Base-by-base conservation (phyloP, 2,329 filamentous ascomycete genomes). In the Cyclaneusma minus region DNA sequence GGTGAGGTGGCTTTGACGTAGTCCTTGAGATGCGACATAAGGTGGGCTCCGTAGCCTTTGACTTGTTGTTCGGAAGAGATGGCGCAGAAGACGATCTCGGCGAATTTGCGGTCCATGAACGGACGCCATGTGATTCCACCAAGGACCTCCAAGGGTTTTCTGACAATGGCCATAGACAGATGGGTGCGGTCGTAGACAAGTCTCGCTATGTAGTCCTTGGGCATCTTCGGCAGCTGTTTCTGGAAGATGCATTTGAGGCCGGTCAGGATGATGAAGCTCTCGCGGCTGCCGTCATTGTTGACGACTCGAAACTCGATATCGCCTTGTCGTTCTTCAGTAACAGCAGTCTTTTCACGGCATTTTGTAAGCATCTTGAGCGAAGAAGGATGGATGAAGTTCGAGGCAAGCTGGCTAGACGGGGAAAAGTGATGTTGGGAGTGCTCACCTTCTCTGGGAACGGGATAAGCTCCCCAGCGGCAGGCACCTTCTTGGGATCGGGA, bases 191-290 rank as follows among this genome's bases (percentile, higher is more conserved):
- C 89, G 55, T 98, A 98, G 31, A 98, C 89, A 6, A 98, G 70
- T 20, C 89, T 80, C 4, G 89, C 89, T 41, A 98, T 95, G 50
- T 98, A 98, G 47, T 95, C 89, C 52, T 95, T 94, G 9, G 89
- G 89, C 89, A 98, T 98, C 54, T 95, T 95, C 1, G 89, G 89
- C 5, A 98, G 63, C 48, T 98, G 89, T 43, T 95, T 95, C 50
- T 98, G 89, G 44, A 98, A 95, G 37, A 98, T 91, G 47, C 85
- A 93, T 50, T 95, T 98, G 29, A 98, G 62, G 9, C 89, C 89
- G 0, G 87, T 94, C 32, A 98, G 63, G 41, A 98, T 91, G 45
- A 95, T 91, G 38, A 85, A 74, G 46, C 81, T 91, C 44, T 93
- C 83, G 37, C 78, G 69, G 19, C 74, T 65, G 42, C 80, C 79